phyloP scores from a whole-genome alignment of 306 rosid species.

The Abrus pulchellus region DNA sequence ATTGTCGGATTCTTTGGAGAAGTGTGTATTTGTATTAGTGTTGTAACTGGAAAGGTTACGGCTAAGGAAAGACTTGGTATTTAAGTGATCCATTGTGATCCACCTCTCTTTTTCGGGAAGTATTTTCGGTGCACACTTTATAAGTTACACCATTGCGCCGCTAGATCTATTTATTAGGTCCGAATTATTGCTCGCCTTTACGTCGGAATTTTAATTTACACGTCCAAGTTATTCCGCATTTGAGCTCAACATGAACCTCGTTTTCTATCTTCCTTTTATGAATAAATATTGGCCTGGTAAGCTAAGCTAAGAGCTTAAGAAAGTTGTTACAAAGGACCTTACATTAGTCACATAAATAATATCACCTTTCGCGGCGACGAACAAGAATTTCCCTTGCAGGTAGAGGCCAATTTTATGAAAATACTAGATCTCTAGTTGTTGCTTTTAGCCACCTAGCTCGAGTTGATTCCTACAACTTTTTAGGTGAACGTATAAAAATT shows the following conservation, averaged over 20 bases:
- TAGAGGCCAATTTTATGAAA: background rate
- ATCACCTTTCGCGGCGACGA: constrained; percentile 10
- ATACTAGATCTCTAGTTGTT: background rate
- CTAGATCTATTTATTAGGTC: too few species aligned
- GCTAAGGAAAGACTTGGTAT: too few species aligned
- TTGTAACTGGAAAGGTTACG: too few species aligned
- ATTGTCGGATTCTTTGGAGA: too few species aligned
- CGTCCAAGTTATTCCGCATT: too few species aligned
- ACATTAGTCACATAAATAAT: background rate
- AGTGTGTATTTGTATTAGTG: too few species aligned
- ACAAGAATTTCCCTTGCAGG: background rate
- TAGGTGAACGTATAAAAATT: background rate
- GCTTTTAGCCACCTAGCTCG: background rate
- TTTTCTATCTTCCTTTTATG: background rate
- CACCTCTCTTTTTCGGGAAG: too few species aligned
- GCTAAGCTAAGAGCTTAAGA: background rate
- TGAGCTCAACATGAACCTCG: background rate
- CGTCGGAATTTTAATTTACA: too few species aligned
- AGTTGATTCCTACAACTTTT: background rate
- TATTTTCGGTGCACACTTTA: too few species aligned
- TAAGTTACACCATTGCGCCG: too few species aligned
- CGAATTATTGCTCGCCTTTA: too few species aligned
- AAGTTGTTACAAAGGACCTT: constrained; percentile 30
- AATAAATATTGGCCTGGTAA: background rate
- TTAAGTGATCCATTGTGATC: too few species aligned